A percentile compares a stretch with the other conserved stretches of the same genome.
These are phyloP conservation scores for Massariosphaeria phaeospora DNA, from an alignment of 495 filamentous ascomycete species.

Conservation along the genomic window DNA sequence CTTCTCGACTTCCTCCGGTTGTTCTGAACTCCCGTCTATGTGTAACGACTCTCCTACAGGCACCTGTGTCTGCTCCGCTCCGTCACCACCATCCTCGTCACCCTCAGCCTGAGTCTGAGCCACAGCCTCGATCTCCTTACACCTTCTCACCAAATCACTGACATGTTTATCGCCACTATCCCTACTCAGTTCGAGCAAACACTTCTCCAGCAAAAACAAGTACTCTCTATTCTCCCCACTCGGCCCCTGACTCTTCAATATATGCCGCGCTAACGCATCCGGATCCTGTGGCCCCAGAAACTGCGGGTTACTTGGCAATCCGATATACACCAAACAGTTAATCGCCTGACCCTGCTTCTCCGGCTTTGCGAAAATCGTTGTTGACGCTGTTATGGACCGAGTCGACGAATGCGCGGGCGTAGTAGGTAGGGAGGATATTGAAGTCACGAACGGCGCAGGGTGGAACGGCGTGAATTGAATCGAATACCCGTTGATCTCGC, in stretches of 20 bases:
- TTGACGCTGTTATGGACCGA: slow-evolving; percentile 30
- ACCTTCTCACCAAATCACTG: slow-evolving; percentile 50
- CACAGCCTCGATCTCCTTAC: slow-evolving; percentile 48
- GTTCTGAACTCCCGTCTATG: slow-evolving; percentile 50
- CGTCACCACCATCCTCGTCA: slow-evolving; percentile 6
- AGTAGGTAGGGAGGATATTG: slow-evolving; percentile 39
- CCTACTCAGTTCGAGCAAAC: slow-evolving; percentile 65
- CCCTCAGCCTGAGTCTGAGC: slow-evolving; percentile 19
- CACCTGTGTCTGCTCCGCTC: slow-evolving; percentile 5
- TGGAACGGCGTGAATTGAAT: slow-evolving; percentile 84
- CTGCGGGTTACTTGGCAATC: slow-evolving; percentile 87
- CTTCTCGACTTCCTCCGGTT: slow-evolving; percentile 35
- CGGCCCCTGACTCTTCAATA: slow-evolving; percentile 68
- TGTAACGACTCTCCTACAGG: slow-evolving; percentile 40
- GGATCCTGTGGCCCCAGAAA: slow-evolving; percentile 81
- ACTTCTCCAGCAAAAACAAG: slow-evolving; percentile 72
- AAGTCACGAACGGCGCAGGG: slow-evolving; percentile 37
- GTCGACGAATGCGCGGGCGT: too few relatives aligned
- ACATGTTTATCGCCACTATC: slow-evolving; percentile 86
- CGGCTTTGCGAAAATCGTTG: not conserved
- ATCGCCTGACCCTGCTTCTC: slow-evolving; percentile 38
- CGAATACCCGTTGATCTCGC: slow-evolving; percentile 94
- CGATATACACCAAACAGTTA: slow-evolving; percentile 82
- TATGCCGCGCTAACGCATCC: slow-evolving; percentile 76
- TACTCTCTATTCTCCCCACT: slow-evolving; percentile 93